These are phyloP conservation scores for Asterella californica DNA, from an alignment of 225 moss, liverwort and hornwort species.

Conservation along the genomic window DNA sequence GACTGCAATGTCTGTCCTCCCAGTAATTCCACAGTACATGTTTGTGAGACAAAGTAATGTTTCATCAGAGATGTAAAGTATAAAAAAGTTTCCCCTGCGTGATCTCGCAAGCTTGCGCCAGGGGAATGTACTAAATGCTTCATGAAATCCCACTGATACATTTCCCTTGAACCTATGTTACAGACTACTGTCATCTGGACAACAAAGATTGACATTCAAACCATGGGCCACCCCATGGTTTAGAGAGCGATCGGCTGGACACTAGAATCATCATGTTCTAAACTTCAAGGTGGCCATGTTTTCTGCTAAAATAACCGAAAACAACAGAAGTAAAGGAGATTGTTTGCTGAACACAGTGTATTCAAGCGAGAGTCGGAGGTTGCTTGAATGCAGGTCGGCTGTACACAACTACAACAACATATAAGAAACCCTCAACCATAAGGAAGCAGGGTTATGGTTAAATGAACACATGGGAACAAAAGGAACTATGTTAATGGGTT, in stretches of 20 bases:
- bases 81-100: not conserved
- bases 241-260: too few relatives aligned
- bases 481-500: not conserved
- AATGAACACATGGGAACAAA: not conserved
- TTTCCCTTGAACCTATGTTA: not conserved
- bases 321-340: not conserved
- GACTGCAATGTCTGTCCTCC: conserved; percentile 63
- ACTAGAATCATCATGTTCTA: too few relatives aligned
- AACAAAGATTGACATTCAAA: too few relatives aligned
- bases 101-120: not conserved
- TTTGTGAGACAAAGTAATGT: not conserved
- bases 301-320: not conserved
- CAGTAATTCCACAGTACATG: not conserved
- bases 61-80: not conserved
- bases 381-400: not conserved
- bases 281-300: not conserved
- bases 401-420: not conserved
- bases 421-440: not conserved
- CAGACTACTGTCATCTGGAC: too few relatives aligned
- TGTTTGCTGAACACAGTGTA: not conserved
- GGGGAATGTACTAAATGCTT: not conserved
- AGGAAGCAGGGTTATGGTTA: not conserved
- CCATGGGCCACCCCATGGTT: too few relatives aligned
- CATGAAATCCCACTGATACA: too few relatives aligned
- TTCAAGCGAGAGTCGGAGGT: not conserved